Base-by-base conservation (phyloP, 441 rosid species). In the Adansonia madagascariensis region DNA sequence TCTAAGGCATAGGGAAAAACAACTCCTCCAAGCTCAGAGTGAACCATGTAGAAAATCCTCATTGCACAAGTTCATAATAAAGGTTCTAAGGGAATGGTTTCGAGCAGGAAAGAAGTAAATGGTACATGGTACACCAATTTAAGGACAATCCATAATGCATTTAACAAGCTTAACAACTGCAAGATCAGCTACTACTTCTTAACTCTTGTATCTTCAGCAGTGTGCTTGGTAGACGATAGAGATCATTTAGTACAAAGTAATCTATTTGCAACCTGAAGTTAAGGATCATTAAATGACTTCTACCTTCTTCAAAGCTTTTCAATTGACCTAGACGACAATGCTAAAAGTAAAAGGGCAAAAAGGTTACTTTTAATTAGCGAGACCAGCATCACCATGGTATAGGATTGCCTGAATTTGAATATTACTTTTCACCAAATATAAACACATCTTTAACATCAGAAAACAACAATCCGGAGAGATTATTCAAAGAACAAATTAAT, bases 1-100 rank as follows among this genome's bases (percentile, higher is more conserved):
- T 46, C 56, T 68, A 68, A 68, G 72, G 56, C 39, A 68, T 6
- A 46, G 9, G 18, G 72, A 47, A 65, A 68, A 10, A 12, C 72
- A 46, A 12, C n/a, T 46, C 35, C n/a, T 46, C 35, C 4, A 2
- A 68, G 22, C 5, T 46, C 72, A 46, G 11, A 12, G 11, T 11
- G 35, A 66, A 66, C 71, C 52, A 44, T 18, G 53, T 43, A 43
- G 71, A 66, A 46, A 17, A 46, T 68, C 49, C 24, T 41, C 22
- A 41, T 64, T 6, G 35, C 56, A 46, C 39, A 20, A 68, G 15
- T 20, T 68, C 72, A 68, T 22, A 20, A 41, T 41, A 39, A 39
- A 41, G 49, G 20, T 64, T n/a, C 11, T 64, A 64, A 17, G 20
- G 41, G 14, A 41, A 39, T n/a, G 47, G n/a, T 17, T 14, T 62